phyloP scores from a whole-genome alignment of 148 eudicot species.

The Silene uniflora region DNA sequence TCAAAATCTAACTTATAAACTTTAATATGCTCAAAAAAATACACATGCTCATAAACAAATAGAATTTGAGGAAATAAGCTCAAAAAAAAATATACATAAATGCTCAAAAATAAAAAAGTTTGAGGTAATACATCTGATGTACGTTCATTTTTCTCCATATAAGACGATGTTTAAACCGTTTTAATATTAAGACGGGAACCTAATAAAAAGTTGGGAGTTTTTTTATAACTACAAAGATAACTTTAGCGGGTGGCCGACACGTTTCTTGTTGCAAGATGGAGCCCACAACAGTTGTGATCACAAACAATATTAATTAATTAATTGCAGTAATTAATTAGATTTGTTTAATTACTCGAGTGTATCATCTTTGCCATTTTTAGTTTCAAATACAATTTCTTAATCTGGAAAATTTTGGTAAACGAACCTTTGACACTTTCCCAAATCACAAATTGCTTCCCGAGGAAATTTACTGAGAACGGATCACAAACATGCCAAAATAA shows the following conservation, averaged over 20 bases:
- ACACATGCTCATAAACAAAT: too few species aligned
- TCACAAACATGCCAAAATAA: not conserved
- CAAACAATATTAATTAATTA: not conserved
- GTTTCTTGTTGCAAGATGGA: conserved; percentile 15
- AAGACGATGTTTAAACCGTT: too few species aligned
- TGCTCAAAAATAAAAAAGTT: too few species aligned
- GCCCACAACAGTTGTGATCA: conserved; percentile 12
- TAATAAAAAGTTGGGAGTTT: too few species aligned
- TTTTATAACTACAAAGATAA: not conserved
- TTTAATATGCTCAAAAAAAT: too few species aligned
- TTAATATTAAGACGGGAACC: too few species aligned
- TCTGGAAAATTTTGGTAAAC: conserved; percentile 21
- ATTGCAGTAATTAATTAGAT: conserved; percentile 1
- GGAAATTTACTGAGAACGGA: too few species aligned
- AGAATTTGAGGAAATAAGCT: too few species aligned
- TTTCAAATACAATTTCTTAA: conserved; percentile 2
- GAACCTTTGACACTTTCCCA: conserved; percentile 22
- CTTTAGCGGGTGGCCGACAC: conserved; percentile 30
- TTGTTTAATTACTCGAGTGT: not conserved
- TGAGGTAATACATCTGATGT: too few species aligned
- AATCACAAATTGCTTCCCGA: not conserved
- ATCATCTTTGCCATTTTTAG: not conserved
- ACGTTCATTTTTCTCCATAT: too few species aligned
- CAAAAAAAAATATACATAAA: too few species aligned
- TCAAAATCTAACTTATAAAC: too few species aligned